phyloP scores from a whole-genome alignment of 345 rosid species.

The Dipteronia sinensis region DNA sequence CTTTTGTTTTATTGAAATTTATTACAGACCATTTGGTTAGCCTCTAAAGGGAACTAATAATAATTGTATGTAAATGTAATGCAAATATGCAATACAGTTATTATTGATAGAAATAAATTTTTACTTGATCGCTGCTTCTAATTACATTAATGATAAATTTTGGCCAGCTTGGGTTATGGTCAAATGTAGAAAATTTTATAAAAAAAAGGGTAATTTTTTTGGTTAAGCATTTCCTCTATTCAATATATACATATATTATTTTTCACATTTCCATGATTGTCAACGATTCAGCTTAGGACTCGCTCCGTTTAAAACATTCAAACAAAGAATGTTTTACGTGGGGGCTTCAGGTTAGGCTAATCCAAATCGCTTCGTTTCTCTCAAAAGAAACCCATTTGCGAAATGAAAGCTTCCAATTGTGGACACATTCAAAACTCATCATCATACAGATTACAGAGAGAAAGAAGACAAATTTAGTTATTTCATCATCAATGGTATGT shows the following conservation, averaged over 20 bases:
- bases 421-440: background rate
- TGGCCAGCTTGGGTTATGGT: no score
- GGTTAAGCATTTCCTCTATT: no score
- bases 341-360: background rate
- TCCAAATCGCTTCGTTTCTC: background rate
- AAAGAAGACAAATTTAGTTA: background rate
- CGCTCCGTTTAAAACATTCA: conserved; percentile 10
- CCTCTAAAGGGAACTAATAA: background rate
- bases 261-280: background rate
- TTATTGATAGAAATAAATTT: background rate
- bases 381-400: background rate
- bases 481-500: background rate
- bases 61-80: background rate
- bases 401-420: background rate
- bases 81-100: background rate
- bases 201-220: no score
- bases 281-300: background rate
- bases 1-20: background rate
- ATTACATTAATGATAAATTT: no score
- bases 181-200: no score
- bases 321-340: background rate
- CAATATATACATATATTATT: no score
- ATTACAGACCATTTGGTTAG: background rate
- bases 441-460: no score
- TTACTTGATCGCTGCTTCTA: background rate